Evolutionary conservation across 169 alveolate genomes (phyloP), one percentile per base, ranked within the genome.

Genomic region (Prorocentrum cordatum): DNA sequence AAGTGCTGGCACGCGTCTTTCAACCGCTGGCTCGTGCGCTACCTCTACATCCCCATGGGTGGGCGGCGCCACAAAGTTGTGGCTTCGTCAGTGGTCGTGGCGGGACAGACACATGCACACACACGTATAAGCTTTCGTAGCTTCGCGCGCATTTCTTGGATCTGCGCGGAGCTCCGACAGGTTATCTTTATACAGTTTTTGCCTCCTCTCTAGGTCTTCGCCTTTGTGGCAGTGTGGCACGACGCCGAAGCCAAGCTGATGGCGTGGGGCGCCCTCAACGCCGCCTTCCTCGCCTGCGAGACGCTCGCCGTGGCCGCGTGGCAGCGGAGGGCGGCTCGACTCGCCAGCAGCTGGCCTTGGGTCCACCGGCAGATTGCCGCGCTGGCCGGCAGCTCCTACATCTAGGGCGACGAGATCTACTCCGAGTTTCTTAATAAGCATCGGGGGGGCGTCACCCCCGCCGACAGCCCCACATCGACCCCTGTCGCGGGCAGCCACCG

Each of bases 11-110:
- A 75, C n/a, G 36, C 62, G 59, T 54, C 72, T 39, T 75, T 75
- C 73, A 75, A 75, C 47, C 87, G 71, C 45, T 75, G 87, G 87
- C 87, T 75, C n/a, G 42, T 75, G 32, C 73, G 87, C 61, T 75
- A 75, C 62, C 24, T 75, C 62, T 75, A 75, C 39, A 36, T 75
- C 59, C 87, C 87, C 6, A 39, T 75, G 72, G 87, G 87, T 38
- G 87, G 87, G 7, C 71, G 72, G 26, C 31, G 62, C 72, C 45
- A 10, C 83, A 39, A 26, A 16, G 33, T 67, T 27, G 9, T 24
- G 7, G 26, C 3, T 18, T 10, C 33, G 59, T 24, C 39, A 32
- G 6, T 7, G 27, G 22, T 45, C 26, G n/a, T n/a, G n/a, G n/a
- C n/a, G n/a, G n/a, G n/a, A n/a, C n/a, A n/a, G n/a, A n/a, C n/a